These are phyloP conservation scores for Penicillium malachiteum DNA, from an alignment of 495 filamentous ascomycete species.

Conservation along the genomic window DNA sequence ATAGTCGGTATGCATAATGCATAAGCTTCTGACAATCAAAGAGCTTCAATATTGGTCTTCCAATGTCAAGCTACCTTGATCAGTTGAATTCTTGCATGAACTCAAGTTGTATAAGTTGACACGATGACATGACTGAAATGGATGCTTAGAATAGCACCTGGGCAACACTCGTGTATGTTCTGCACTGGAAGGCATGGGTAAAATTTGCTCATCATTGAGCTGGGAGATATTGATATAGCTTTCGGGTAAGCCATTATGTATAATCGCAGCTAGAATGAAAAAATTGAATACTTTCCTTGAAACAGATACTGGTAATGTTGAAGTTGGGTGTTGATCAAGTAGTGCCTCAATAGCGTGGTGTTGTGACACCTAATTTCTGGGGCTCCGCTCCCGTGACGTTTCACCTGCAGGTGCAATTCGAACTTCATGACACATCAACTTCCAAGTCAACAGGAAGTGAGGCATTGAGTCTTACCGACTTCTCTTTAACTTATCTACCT, in stretches of 20 bases:
- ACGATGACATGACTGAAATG: neutral
- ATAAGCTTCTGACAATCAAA: neutral
- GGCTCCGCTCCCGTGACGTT: constrained; percentile 6
- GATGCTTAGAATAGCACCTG: neutral
- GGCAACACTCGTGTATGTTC: neutral
- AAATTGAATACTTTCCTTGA: neutral
- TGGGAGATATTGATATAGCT: no score
- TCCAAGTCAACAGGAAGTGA: neutral
- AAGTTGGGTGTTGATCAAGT: neutral
- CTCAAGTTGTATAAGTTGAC: neutral
- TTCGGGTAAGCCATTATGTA: no score
- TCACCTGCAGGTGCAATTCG: neutral
- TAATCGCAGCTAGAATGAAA: neutral
- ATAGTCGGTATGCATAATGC: constrained; percentile 3
- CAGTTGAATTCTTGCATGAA: neutral
- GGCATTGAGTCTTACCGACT: neutral
- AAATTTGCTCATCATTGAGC: no score
- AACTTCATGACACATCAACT: constrained; percentile 3
- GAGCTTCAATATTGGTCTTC: neutral
- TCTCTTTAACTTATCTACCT: neutral
- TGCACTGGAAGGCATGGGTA: neutral
- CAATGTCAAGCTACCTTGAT: neutral
- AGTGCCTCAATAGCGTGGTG: neutral
- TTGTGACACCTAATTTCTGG: constrained; percentile 1
- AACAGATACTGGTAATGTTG: neutral